Evolutionary conservation across 495 filamentous ascomycete genomes (phyloP).

Genomic region (Echria macrotheca): DNA sequence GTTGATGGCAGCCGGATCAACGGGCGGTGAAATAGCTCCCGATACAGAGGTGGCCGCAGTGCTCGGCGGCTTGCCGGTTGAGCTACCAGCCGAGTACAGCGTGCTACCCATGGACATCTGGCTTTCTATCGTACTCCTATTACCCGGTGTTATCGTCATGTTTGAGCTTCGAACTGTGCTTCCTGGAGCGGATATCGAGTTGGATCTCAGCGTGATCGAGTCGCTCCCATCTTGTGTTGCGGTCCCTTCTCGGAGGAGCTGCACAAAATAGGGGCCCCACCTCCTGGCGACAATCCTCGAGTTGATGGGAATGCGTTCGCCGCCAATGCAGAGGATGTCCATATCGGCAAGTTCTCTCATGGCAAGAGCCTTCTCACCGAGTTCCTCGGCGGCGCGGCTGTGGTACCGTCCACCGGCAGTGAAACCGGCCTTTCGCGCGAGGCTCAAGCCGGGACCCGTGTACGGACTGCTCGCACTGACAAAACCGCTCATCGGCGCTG

Average conservation of each 20-base stretch:
- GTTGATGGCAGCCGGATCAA: conserved; percentile 39
- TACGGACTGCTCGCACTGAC: conserved; percentile 71
- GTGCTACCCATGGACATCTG: conserved; percentile 56
- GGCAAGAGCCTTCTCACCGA: conserved; percentile 73
- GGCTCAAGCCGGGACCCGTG: conserved; percentile 42
- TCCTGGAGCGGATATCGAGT: conserved; percentile 34
- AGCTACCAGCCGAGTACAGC: conserved; percentile 43
- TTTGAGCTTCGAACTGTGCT: conserved; percentile 65
- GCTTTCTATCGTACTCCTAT: conserved; percentile 49
- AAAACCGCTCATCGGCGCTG: conserved; percentile 71
- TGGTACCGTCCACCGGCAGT: conserved; percentile 62
- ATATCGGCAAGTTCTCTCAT: conserved; percentile 90
- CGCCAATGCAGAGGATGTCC: conserved; percentile 86
- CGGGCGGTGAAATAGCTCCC: conserved; percentile 23
- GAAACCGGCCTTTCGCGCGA: conserved; percentile 56
- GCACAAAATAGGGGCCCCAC: conserved; percentile 94
- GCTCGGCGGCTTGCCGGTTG: conserved; percentile 32
- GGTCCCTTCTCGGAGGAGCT: conserved; percentile 73
- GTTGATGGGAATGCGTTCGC: conserved; percentile 89
- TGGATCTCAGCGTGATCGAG: conserved; percentile 37
- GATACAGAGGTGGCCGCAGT: conserved; percentile 32
- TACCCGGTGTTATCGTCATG: conserved; percentile 75
- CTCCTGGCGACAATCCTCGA: conserved; percentile 78
- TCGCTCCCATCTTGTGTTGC: conserved; percentile 52
- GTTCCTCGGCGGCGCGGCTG: conserved; percentile 69